Evolutionary conservation across 2,329 filamentous ascomycete species (phyloP).

Genomic region (Ceratocystis eucalypticola): DNA sequence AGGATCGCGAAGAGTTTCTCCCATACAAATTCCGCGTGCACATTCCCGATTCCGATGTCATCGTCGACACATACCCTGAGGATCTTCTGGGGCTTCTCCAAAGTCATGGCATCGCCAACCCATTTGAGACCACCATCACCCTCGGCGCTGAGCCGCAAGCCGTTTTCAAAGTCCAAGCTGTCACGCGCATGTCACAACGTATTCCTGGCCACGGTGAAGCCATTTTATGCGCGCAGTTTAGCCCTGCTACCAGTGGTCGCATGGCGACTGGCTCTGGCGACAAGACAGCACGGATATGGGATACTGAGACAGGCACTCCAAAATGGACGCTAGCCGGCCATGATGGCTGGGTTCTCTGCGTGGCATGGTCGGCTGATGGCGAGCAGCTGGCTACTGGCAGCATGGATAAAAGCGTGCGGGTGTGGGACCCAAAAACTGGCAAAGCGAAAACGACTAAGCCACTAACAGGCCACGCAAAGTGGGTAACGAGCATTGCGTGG

Average conservation of each 20-base stretch:
- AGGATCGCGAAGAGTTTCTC: conserved; percentile 45
- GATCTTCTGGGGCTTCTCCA: conserved; percentile 42
- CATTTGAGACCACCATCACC: conserved; percentile 42
- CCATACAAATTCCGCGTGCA: conserved; percentile 49
- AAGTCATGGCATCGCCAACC: conserved; percentile 43
- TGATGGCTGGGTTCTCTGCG: conserved; percentile 76
- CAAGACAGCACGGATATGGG: conserved; percentile 83
- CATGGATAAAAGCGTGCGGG: conserved; percentile 81
- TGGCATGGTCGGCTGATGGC: conserved; percentile 77
- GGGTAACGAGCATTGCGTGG: conserved; percentile 80
- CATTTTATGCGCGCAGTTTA: conserved; percentile 77
- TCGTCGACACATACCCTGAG: conserved; percentile 43
- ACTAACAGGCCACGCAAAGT: conserved; percentile 77
- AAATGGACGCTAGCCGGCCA: conserved; percentile 77
- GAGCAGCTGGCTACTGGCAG: conserved; percentile 72
- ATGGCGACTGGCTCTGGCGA: conserved; percentile 86
- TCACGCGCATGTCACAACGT: conserved; percentile 75
- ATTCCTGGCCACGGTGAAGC: conserved; percentile 87
- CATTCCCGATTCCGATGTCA: conserved; percentile 38
- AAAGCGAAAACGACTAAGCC: conserved; percentile 51
- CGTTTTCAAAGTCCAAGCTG: conserved; percentile 83
- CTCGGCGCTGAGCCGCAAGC: conserved; percentile 65
- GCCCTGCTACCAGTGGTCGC: conserved; percentile 58
- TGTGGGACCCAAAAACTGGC: conserved; percentile 80
- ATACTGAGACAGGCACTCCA: conserved; percentile 85